Conservation (phyloP, 2,329 filamentous ascomycete genomes). For the Rhinocladiella similis region DNA sequence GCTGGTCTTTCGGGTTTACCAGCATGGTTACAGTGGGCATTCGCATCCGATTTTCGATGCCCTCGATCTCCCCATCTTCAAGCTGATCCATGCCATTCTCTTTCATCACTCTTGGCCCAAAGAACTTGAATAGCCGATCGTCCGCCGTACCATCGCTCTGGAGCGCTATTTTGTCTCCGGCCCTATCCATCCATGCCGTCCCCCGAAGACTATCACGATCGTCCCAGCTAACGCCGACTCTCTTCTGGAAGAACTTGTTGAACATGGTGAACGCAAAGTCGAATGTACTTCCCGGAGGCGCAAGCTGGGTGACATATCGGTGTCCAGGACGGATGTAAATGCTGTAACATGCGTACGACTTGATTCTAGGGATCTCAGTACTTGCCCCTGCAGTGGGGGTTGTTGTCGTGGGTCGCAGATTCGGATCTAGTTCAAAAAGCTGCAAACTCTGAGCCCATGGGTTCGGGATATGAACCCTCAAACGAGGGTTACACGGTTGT, state of each 20-base stretch:
- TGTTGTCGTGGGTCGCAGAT: too few relatives aligned
- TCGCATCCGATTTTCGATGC: conserved; percentile 27
- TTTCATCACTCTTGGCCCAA: conserved; percentile 12
- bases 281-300: conserved; percentile 34
- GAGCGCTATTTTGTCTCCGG: neutral
- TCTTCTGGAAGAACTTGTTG: conserved; percentile 56
- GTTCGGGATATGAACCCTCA: conserved; percentile 25
- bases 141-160: conserved; percentile 16
- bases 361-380: conserved; percentile 15
- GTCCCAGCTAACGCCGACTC: conserved; percentile 63
- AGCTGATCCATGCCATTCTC: conserved; percentile 7
- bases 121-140: conserved; percentile 1
- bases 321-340: conserved; percentile 43
- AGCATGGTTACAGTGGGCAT: conserved; percentile 18
- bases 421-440: conserved; percentile 58
- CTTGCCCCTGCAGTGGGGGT: conserved; percentile 47
- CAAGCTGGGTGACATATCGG: conserved; percentile 35
- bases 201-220: conserved; percentile 32
- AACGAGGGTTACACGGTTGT: conserved; percentile 12
- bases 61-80: neutral
- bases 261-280: conserved; percentile 53
- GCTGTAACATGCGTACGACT: conserved; percentile 61
- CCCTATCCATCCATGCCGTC: conserved; percentile 26
- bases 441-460: conserved; percentile 39
- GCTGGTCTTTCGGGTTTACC: conserved; percentile 3